A percentile compares a stretch with the other conserved stretches of the same genome.
Evolutionary conservation across 176 grass and related monocot genomes (phyloP).

Genomic region (Poa annua): DNA sequence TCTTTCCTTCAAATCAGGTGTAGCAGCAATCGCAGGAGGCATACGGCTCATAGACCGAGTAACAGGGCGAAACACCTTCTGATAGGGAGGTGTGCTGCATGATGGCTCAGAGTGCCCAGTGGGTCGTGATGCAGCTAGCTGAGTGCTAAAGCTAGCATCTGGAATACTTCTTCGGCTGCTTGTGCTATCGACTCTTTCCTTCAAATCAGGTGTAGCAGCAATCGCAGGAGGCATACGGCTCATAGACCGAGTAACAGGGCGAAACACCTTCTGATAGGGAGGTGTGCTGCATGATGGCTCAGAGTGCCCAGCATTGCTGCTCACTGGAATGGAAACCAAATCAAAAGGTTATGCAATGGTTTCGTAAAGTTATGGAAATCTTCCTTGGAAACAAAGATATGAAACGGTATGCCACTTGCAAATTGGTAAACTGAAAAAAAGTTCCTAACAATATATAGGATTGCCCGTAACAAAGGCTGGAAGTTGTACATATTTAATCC

Average conservation of each 20-base stretch:
- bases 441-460: not conserved
- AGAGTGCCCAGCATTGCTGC: slow-evolving; percentile 35
- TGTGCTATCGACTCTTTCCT: slow-evolving; percentile 45
- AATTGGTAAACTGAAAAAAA: not conserved
- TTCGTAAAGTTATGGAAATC: not conserved
- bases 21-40: slow-evolving; percentile 23
- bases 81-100: slow-evolving; percentile 34
- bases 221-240: slow-evolving; percentile 25
- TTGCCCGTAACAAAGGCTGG: not conserved
- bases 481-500: slow-evolving; percentile 9
- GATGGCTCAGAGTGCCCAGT: slow-evolving; percentile 41
- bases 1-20: slow-evolving; percentile 39
- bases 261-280: slow-evolving; percentile 31
- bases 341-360: not conserved
- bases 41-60: slow-evolving; percentile 58
- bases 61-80: slow-evolving; percentile 48
- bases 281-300: slow-evolving; percentile 45
- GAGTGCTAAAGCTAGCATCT: slow-evolving; percentile 46
- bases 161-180: slow-evolving; percentile 13
- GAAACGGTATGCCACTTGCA: not conserved
- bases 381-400: not conserved
- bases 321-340: slow-evolving; percentile 47
- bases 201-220: slow-evolving; percentile 26
- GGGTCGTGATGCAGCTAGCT: slow-evolving; percentile 36
- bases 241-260: slow-evolving; percentile 65